Percentiles rank a stretch among this genome's conserved stretches.
Evolutionary conservation across 352 stramenopile genomes (phyloP).

Genomic region (Pythium coloratum): DNA sequence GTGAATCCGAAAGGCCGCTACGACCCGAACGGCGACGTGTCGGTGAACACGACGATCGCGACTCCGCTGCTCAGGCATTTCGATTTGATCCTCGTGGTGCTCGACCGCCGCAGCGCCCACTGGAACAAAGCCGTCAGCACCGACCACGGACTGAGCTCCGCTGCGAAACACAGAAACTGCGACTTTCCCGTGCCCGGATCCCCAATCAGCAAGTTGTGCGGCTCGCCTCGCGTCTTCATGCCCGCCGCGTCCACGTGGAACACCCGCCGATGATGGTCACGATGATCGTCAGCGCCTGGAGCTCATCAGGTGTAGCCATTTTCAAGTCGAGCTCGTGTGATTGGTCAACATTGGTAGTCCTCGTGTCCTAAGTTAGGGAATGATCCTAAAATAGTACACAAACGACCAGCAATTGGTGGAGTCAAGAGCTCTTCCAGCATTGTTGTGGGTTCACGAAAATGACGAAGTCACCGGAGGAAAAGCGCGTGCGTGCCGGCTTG

Average conservation of each 20-base stretch:
- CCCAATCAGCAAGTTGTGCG: conserved; percentile 85
- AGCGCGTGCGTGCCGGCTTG: conserved; percentile 39
- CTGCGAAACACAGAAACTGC: conserved; percentile 96
- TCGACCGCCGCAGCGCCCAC: conserved; percentile 85
- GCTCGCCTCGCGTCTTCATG: conserved; percentile 81
- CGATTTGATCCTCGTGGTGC: conserved; percentile 95
- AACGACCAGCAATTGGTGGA: conserved; percentile 1
- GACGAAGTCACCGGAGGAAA: conserved; percentile 63
- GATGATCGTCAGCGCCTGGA: too few species aligned
- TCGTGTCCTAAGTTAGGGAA: not conserved
- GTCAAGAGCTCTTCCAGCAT: conserved; percentile 5
- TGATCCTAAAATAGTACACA: not conserved
- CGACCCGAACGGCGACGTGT: conserved; percentile 87
- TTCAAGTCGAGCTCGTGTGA: not conserved
- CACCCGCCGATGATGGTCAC: conserved; percentile 93
- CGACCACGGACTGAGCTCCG: conserved; percentile 92
- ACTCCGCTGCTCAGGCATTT: conserved; percentile 96
- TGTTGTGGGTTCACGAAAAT: conserved; percentile 28
- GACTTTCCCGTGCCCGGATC: conserved; percentile 89
- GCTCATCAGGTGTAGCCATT: not conserved
- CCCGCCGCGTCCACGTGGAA: conserved; percentile 64
- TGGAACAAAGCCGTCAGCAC: conserved; percentile 97
- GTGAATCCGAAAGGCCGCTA: conserved; percentile 92
- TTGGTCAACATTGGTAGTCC: not conserved
- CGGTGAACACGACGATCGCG: conserved; percentile 94